Conservation (phyloP, 306 rosid genomes). For the Senna tora region DNA sequence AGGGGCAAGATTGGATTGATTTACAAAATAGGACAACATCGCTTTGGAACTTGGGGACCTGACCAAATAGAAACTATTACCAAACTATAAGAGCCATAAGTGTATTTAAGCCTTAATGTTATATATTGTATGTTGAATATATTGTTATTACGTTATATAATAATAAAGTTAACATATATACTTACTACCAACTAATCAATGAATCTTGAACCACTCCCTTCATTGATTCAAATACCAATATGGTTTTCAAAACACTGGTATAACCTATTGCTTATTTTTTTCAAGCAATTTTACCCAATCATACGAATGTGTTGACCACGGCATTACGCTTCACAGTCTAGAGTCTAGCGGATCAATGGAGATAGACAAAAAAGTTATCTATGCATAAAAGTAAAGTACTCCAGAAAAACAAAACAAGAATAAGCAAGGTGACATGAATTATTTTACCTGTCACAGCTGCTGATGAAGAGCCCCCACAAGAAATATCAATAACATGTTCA, state of each 20-base stretch:
- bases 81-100: too few species aligned
- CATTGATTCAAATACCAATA: background rate
- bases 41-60: too few species aligned
- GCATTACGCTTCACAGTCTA: background rate
- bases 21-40: too few species aligned
- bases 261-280: background rate
- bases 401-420: background rate
- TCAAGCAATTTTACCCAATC: slow-evolving; percentile 11
- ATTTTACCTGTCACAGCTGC: slow-evolving; percentile 82
- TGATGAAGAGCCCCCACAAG: slow-evolving; percentile 90
- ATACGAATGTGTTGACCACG: background rate
- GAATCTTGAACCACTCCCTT: background rate
- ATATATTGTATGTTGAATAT: background rate
- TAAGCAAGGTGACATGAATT: background rate
- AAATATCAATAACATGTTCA: slow-evolving; percentile 60
- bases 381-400: background rate
- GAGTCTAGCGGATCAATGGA: slow-evolving; percentile 18
- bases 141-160: background rate
- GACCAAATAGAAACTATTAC: too few species aligned
- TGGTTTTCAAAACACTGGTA: background rate
- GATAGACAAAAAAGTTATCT: slow-evolving; percentile 24
- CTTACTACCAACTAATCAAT: too few species aligned
- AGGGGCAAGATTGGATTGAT: too few species aligned
- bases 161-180: background rate
- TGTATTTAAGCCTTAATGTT: background rate